Evolutionary conservation across 1,139 yeast genomes (phyloP).

Genomic region (Geotrichum carabidarum): DNA sequence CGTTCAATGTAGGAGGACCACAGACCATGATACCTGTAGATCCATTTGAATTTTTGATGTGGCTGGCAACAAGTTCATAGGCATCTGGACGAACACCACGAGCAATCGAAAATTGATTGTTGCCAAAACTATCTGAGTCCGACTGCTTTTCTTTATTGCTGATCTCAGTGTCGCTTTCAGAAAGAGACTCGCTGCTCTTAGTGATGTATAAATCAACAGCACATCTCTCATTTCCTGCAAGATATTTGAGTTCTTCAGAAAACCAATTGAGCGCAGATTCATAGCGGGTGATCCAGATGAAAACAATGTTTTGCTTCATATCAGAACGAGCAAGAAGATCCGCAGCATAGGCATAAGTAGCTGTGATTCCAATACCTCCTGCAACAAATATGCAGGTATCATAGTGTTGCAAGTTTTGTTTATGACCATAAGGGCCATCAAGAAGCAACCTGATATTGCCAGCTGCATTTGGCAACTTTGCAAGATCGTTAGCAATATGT

Average conservation of each 20-base stretch:
- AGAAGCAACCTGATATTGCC: conserved; percentile 37
- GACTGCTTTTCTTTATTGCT: background rate
- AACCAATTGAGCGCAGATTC: conserved; percentile 48
- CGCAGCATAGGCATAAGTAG: conserved; percentile 34
- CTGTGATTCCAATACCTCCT: conserved; percentile 69
- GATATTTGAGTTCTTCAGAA: conserved; percentile 43
- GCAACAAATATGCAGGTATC: conserved; percentile 50
- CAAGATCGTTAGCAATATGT: conserved; percentile 25
- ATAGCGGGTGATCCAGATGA: conserved; percentile 50
- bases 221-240: conserved; percentile 33
- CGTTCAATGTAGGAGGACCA: conserved; percentile 42
- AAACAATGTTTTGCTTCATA: conserved; percentile 36
- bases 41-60: conserved; percentile 35
- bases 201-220: conserved; percentile 41
- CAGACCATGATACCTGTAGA: conserved; percentile 35
- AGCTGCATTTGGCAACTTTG: background rate
- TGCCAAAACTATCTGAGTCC: conserved; percentile 6
- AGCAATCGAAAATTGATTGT: conserved; percentile 5
- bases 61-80: conserved; percentile 27
- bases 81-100: conserved; percentile 38
- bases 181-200: background rate
- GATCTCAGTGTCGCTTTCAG: conserved; percentile 1
- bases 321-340: conserved; percentile 8
- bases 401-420: conserved; percentile 47
- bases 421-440: conserved; percentile 57